A percentile compares a stretch with the other conserved stretches of the same genome.
Evolutionary conservation across 352 stramenopile species (phyloP).

Genomic region (Globisporangium abappressorium): DNA sequence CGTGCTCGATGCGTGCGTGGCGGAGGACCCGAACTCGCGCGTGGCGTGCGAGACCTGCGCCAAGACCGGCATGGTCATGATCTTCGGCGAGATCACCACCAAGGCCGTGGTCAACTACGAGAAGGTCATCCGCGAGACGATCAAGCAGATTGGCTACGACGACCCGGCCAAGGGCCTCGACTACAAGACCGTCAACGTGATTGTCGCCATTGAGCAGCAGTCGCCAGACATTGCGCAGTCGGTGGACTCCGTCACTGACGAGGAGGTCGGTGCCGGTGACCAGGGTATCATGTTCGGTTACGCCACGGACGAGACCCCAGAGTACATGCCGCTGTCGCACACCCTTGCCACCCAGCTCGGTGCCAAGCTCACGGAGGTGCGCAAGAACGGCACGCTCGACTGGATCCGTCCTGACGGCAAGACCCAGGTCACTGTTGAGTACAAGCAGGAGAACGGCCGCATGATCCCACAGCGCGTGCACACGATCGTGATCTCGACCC

Average conservation of each 20-base stretch:
- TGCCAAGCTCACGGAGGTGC: conserved; percentile 96
- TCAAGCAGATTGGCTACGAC: conserved; percentile 99
- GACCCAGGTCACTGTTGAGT: conserved; percentile 98
- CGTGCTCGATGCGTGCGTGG: conserved; percentile 97
- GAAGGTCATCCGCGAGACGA: conserved; percentile 97
- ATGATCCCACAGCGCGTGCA: conserved; percentile 97
- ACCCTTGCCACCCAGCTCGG: conserved; percentile 96
- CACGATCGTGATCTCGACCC: conserved; percentile 99
- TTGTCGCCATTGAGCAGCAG: conserved; percentile 99
- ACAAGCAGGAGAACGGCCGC: conserved; percentile 94
- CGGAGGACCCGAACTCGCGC: conserved; percentile 97
- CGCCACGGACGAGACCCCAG: conserved; percentile 96
- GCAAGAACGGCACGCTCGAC: conserved; percentile 97
- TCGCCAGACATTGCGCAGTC: conserved; percentile 98
- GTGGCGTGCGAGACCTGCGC: conserved; percentile 98
- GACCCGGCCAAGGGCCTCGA: conserved; percentile 98
- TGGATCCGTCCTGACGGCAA: conserved; percentile 99
- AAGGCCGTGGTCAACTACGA: conserved; percentile 99
- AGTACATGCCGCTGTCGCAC: conserved; percentile 98
- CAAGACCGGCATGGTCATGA: conserved; percentile 99
- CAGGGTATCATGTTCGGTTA: conserved; percentile 95
- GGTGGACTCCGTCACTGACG: conserved; percentile 95
- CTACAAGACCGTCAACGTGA: conserved; percentile 99
- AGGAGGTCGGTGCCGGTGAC: conserved; percentile 98
- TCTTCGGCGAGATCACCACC: conserved; percentile 99